Percentiles rank a stretch among this genome's conserved stretches.
These are phyloP conservation scores for Mortierella alpina DNA, from an alignment of 192 early-diverging fungal genomes.

Conservation along the genomic window DNA sequence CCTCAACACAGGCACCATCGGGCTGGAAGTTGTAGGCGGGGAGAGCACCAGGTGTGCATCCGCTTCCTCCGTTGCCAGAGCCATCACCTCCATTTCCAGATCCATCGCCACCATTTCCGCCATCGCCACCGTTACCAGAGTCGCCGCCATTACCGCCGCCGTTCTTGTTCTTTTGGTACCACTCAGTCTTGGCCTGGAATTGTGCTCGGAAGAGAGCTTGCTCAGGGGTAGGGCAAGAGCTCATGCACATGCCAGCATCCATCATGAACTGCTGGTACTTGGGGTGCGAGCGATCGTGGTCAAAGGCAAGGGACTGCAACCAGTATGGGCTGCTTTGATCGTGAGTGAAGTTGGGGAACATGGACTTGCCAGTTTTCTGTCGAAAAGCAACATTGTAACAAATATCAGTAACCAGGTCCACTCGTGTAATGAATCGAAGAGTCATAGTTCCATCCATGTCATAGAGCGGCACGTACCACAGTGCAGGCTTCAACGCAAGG, in stretches of 20 bases:
- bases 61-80: too few relatives aligned
- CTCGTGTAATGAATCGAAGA: too few relatives aligned
- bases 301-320: constrained; percentile 12
- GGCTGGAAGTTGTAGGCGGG: not conserved
- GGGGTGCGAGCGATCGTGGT: constrained; percentile 24
- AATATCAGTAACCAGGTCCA: not conserved
- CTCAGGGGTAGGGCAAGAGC: constrained; percentile 11
- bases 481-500: too few relatives aligned
- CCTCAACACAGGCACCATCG: too few relatives aligned
- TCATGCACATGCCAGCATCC: constrained; percentile 20
- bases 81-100: too few relatives aligned
- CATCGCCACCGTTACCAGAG: not conserved
- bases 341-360: constrained; percentile 26
- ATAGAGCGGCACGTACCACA: too few relatives aligned
- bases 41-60: too few relatives aligned
- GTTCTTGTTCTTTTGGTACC: constrained; percentile 13
- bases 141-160: not conserved
- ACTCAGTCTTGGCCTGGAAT: constrained; percentile 17
- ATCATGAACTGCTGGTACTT: constrained; percentile 26
- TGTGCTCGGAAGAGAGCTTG: constrained; percentile 14
- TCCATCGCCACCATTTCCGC: not conserved
- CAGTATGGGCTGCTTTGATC: constrained; percentile 28
- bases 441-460: too few relatives aligned
- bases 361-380: constrained; percentile 23
- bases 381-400: not conserved